Percentiles rank a stretch among this genome's conserved stretches.
Evolutionary conservation across 2,329 filamentous ascomycete species (phyloP).

Genomic region (Dendrostoma leiphaemia): DNA sequence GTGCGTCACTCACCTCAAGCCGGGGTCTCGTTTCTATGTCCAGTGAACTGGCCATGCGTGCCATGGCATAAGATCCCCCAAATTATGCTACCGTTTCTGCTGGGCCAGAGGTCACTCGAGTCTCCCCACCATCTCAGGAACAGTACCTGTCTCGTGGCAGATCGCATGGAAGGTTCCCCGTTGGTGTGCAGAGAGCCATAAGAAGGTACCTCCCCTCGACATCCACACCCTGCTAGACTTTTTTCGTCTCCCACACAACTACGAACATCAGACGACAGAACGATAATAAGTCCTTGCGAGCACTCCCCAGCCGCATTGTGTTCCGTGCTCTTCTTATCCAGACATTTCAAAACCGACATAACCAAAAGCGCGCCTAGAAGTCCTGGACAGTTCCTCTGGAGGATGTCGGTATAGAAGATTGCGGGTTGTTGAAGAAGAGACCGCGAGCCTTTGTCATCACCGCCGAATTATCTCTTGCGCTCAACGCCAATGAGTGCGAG

Average conservation of each 20-base stretch:
- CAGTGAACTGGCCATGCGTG: slow-evolving; percentile 45
- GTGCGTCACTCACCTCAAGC: slow-evolving; percentile 41
- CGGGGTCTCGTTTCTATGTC: slow-evolving; percentile 50
- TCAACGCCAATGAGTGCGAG: slow-evolving; percentile 3
- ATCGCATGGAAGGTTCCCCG: slow-evolving; percentile 46
- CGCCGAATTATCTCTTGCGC: neutral
- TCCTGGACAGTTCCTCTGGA: slow-evolving; percentile 11
- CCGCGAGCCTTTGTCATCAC: slow-evolving; percentile 18
- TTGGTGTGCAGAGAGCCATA: slow-evolving; percentile 39
- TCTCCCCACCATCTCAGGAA: slow-evolving; percentile 44
- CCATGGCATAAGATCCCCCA: slow-evolving; percentile 57
- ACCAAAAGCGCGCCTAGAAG: neutral
- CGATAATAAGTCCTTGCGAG: neutral
- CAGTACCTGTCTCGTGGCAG: slow-evolving; percentile 47
- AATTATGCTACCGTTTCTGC: slow-evolving; percentile 56
- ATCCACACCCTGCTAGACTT: slow-evolving; percentile 30
- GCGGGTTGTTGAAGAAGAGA: slow-evolving; percentile 8
- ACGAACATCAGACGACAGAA: slow-evolving; percentile 47
- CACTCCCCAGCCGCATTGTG: neutral
- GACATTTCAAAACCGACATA: neutral
- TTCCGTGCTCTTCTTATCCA: neutral
- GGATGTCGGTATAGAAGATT: slow-evolving; percentile 9
- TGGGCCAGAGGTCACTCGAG: slow-evolving; percentile 42
- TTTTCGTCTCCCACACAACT: slow-evolving; percentile 31
- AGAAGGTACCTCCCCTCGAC: slow-evolving; percentile 39